Base-by-base conservation (phyloP, 495 filamentous ascomycete species). In the Penicillium cosmopolitanum region DNA sequence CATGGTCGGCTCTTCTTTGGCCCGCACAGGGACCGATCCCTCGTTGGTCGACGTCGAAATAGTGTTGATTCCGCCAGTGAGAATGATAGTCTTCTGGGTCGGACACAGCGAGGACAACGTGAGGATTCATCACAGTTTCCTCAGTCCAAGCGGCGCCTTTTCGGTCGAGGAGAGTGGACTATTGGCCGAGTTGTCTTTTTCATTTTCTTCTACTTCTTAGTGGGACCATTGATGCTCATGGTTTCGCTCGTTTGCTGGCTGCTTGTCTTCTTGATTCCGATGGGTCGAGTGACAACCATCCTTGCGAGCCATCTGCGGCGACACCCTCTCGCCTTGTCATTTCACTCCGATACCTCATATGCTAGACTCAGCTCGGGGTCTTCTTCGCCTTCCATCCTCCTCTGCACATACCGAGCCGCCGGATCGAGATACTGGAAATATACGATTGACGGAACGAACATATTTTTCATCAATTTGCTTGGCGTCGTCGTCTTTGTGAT, bases 401-500 rank as follows among this genome's bases (percentile, higher is more conserved):
- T 99, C 11, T 99, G 95, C 82, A 98, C 96, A 12, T 98, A 99
- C 74, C 91, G 96, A 59, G 95, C 94, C 31, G 94, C 93, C 13
- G 95, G 95, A 19, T 75, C 87, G 48, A 92, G 94, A 73, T 99
- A 99, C 76, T 99, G 96, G 92, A 99, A 98, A 72, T 99, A 99
- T 73, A 99, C 95, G 13, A 82, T 99, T 58, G 95, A 97, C 65
- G 95, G 95, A 53, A 98, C 96, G 47, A 99, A 99, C 75, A 94
- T 99, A 67, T 97, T 98, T 76, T 85, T 99, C 66, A 96, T 99
- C 78, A 99, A 99, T 68, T 82, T 99, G 46, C 89, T 97, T 73
- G 87, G 83, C 19, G 83, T 99, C 34, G 94, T 97, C 44, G 74
- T 90, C 16, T 96, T 99, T 65, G 91, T 91, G 66, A 94, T 98